Evolutionary conservation across 768 basidiomycete genomes (phyloP).

Genomic region (Coprinellus aureogranulatus): DNA sequence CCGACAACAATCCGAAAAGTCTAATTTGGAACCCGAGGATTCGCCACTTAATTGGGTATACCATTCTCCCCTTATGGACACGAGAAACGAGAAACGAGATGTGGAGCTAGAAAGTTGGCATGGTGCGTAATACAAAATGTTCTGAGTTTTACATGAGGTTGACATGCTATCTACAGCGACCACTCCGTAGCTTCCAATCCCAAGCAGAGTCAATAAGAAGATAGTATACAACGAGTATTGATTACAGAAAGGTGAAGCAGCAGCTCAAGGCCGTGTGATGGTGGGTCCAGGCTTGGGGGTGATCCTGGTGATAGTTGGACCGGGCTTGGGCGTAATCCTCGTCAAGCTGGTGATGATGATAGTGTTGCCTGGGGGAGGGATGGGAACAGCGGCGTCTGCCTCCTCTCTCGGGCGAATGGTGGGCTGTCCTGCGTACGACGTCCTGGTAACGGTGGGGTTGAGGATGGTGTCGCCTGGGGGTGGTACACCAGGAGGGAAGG

Average conservation of each 20-base stretch:
- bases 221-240: no score
- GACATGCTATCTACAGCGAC: no score
- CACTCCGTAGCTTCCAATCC: no score
- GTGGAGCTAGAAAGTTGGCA: no score
- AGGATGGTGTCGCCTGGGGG: conserved; percentile 1
- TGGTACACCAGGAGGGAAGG: neutral
- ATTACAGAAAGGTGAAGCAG: neutral
- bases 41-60: no score
- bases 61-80: no score
- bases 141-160: no score
- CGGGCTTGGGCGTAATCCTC: neutral
- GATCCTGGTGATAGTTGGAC: neutral
- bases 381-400: neutral
- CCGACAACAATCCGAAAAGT: no score
- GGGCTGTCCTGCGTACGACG: neutral
- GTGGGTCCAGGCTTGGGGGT: neutral
- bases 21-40: no score
- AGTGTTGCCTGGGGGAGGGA: neutral
- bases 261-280: neutral
- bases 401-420: neutral
- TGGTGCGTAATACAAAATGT: no score
- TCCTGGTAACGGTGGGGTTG: neutral
- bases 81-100: no score
- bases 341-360: conserved; percentile 1
- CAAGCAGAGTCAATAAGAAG: neutral